These are phyloP conservation scores for Metschnikowia proteae DNA, from an alignment of 805 yeast species.

Conservation along the genomic window DNA sequence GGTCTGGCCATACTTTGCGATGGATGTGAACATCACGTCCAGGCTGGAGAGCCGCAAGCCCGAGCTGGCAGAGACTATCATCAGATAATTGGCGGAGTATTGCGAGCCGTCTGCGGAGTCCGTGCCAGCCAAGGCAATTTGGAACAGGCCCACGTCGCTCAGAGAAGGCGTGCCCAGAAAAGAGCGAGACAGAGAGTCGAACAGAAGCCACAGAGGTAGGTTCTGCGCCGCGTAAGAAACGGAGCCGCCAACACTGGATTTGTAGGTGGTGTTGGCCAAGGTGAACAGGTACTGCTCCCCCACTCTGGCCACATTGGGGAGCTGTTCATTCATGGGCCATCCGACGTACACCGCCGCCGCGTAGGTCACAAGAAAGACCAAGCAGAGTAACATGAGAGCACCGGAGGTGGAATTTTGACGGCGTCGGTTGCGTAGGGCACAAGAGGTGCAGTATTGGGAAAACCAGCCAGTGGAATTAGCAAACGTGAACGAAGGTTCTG, in stretches of 20 bases:
- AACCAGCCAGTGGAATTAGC: neutral
- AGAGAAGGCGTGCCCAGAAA: slow-evolving; percentile 65
- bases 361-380: slow-evolving; percentile 11
- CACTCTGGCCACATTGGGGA: slow-evolving; percentile 83
- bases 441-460: neutral
- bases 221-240: slow-evolving; percentile 54
- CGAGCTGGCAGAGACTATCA: slow-evolving; percentile 56
- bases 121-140: slow-evolving; percentile 57
- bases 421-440: neutral
- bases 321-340: slow-evolving; percentile 78
- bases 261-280: slow-evolving; percentile 67
- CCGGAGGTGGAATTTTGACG: neutral
- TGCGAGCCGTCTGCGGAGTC: slow-evolving; percentile 51
- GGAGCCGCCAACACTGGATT: slow-evolving; percentile 32
- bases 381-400: slow-evolving; percentile 6
- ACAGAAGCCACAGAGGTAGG: slow-evolving; percentile 76
- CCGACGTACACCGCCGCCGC: slow-evolving; percentile 53
- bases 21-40: slow-evolving; percentile 47
- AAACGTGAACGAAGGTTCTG: neutral
- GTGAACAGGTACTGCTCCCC: slow-evolving; percentile 59
- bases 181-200: slow-evolving; percentile 58
- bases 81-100: slow-evolving; percentile 47
- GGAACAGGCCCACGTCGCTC: slow-evolving; percentile 38
- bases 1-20: slow-evolving; percentile 65
- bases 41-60: slow-evolving; percentile 49